Conservation (phyloP, 495 filamentous ascomycete species). For the Bacidia gigantensis region DNA sequence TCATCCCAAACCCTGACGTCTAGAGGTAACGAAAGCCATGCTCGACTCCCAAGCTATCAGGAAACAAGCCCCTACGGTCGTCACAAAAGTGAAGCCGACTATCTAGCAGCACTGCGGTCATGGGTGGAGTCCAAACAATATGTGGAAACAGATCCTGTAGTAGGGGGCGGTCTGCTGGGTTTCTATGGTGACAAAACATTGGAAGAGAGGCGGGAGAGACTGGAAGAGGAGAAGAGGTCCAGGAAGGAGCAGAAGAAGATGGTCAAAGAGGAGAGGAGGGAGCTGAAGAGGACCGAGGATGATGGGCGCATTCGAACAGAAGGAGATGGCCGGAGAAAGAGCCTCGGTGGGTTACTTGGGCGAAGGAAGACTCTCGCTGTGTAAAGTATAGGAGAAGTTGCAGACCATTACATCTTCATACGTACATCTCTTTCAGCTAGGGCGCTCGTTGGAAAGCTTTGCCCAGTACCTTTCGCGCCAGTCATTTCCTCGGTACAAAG, state of each 20-base stretch:
- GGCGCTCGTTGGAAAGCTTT: no score
- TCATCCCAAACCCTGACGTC: neutral
- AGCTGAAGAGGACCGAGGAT: neutral
- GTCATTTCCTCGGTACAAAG: no score
- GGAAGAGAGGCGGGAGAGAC: neutral
- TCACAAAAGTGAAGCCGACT: slow-evolving; percentile 1
- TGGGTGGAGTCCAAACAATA: slow-evolving; percentile 1
- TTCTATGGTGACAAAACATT: slow-evolving; percentile 3
- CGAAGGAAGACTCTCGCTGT: neutral
- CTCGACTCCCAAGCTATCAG: neutral
- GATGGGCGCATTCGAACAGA: neutral
- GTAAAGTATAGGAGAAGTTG: neutral
- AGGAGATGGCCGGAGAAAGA: neutral
- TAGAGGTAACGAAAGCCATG: neutral
- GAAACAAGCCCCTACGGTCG: neutral
- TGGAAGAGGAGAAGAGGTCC: neutral
- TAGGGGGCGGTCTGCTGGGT: neutral
- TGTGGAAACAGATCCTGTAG: neutral
- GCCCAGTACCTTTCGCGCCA: no score
- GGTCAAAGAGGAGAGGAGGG: neutral
- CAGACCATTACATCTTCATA: no score
- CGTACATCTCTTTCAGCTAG: no score
- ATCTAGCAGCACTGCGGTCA: neutral
- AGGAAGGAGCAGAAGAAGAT: neutral
- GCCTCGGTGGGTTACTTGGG: neutral